Conservation (phyloP, 2,329 filamentous ascomycete genomes). For the Colletotrichum godetiae region DNA sequence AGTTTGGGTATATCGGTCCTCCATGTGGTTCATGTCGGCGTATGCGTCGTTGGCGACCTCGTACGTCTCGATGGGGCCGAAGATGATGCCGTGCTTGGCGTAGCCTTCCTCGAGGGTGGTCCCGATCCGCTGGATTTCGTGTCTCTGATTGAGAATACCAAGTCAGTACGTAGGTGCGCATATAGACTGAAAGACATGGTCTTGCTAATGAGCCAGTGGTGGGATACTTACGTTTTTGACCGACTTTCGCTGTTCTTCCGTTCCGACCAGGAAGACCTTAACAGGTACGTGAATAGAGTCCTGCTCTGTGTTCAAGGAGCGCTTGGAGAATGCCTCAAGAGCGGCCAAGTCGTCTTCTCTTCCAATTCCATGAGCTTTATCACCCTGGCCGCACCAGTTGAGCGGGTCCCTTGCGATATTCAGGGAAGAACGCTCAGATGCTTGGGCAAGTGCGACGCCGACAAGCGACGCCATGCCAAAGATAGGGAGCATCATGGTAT, state of each 20-base stretch:
- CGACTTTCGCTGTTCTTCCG: background rate
- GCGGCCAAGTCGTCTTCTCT: background rate
- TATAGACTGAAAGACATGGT: background rate
- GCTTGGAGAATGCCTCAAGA: background rate
- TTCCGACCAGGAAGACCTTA: background rate
- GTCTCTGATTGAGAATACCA: background rate
- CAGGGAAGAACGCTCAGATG: background rate
- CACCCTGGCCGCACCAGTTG: background rate
- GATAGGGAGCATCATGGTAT: background rate
- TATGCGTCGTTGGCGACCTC: background rate
- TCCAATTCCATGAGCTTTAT: background rate
- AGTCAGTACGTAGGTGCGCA: background rate
- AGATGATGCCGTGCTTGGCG: background rate
- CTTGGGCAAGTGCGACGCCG: background rate
- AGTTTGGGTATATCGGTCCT: background rate
- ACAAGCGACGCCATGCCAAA: background rate
- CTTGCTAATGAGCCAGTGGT: background rate
- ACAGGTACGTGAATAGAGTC: background rate
- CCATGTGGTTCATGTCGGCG: background rate
- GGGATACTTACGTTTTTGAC: background rate
- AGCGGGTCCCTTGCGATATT: background rate
- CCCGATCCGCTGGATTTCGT: background rate
- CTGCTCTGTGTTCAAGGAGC: background rate
- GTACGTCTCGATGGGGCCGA: background rate
- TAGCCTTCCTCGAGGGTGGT: background rate